Evolutionary conservation across 1,139 yeast genomes (phyloP), one percentile per base, ranked within the genome.

Genomic region (Kodamaea suecica): DNA sequence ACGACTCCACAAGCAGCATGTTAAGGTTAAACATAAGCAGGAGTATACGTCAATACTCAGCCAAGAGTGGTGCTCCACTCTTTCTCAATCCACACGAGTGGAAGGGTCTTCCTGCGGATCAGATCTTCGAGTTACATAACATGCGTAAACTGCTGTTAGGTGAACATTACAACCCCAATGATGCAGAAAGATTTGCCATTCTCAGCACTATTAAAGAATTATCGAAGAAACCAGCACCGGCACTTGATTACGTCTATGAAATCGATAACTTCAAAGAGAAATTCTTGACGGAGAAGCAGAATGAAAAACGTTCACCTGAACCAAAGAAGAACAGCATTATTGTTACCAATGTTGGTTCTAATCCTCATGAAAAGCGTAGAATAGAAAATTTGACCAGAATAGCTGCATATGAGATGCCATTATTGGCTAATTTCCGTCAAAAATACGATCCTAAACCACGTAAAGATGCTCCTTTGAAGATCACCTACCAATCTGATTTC

Each of bases 401-500:
- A 26, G 84, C 94, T 21, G 97, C 97, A 0, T 92, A 82, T 61
- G 97, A 90, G 58, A 73, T 90, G 70, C 98, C 98, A 3, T 75
- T 81, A 39, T 70, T 92, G 44, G 79, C 82, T 30, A 78, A 86
- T 57, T 83, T 73, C 56, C 81, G 92, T 48, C 80, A 80, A 60
- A 71, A 66, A 40, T 84, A 79, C 60, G 56, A 50, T 26, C 83
- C 82, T 16, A 10, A 39, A 36, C 47, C 71, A 5, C 45, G 50
- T 15, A 48, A 52, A 4, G 73, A 76, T 30, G 65, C 75, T 21
- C 86, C 88, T 3, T 57, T 88, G 27, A 69, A 66, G 34, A 83
- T 85, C 55, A 77, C 81, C 45, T 88, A 81, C 63, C 76, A 81
- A 20, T 74, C 84, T 4, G 88, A 80, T 55, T 67, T 87, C 37